Base-by-base conservation (phyloP, 352 stramenopile species). In the Globisporangium canariense region DNA sequence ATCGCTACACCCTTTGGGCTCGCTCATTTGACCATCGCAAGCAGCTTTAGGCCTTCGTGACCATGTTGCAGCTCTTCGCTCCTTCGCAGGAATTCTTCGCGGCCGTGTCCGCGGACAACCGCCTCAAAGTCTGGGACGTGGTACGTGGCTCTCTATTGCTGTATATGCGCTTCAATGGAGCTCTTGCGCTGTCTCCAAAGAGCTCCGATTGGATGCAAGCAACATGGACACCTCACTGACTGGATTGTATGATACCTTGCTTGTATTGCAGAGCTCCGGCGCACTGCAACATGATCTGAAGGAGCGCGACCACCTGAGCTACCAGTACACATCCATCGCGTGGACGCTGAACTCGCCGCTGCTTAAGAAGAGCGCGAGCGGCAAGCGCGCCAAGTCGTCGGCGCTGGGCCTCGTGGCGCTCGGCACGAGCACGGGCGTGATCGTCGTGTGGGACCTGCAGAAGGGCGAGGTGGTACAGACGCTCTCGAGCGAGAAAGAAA, bases 121-220 rank as follows among this genome's bases (percentile, higher is more conserved):
- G 87, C 47, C 77, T 95, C 55, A 90, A 90, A 74, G 72, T 95
- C 49, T 95, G 85, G 84, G 74, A 95, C 65, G 76, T 90, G 67
- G 79, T 87, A 64, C 66, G 78, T 81, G 22, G 3, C 22, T 22
- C 38, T 60, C 18, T 49, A 18, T 22, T 14, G 22, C 25, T 41
- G 0, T 32, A 7, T 8, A 13, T 51, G 45, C 6, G 47, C 32
- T 8, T 54, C 6, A 8, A 47, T 2, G n/a, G 41, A 20, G 41
- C 45, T 32, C 22, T 6, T n/a, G 18, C 2, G 10, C 40, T 36
- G 1, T 13, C 10, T 9, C 51, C 4, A 8, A 57, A 25, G 51
- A 41, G 30, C 51, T 57, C 34, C 51, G 16, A 16, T 28, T 11
- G 47, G 14, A 56, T 56, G 16, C 28, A 43, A 16, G 49, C 25